phyloP scores from a whole-genome alignment of 2,329 filamentous ascomycete species.

The Immersiporthe knoxdaviesiana region DNA sequence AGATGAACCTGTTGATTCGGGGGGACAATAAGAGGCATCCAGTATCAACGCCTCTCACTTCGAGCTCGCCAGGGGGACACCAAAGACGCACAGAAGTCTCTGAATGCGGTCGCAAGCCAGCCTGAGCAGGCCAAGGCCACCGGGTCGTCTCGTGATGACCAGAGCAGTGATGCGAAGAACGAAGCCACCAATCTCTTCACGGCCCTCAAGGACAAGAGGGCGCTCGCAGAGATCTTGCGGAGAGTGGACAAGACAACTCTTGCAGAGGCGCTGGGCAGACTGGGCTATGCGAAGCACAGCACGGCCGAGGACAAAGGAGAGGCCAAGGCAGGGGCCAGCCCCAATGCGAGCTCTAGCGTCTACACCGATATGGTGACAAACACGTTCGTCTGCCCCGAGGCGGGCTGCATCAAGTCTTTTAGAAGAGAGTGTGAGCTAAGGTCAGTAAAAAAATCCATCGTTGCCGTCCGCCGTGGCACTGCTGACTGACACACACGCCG shows the following conservation, averaged over 20 bases:
- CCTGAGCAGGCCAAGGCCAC: background rate
- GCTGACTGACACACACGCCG: conserved; percentile 31
- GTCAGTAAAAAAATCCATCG: conserved; percentile 42
- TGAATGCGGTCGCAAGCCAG: background rate
- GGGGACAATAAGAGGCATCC: background rate
- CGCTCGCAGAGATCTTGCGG: conserved; percentile 40
- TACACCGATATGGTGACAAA: conserved; percentile 1
- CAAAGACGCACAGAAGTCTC: background rate
- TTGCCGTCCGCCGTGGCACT: conserved; percentile 27
- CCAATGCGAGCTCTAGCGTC: conserved; percentile 15
- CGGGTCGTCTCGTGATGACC: background rate
- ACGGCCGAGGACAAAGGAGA: conserved; percentile 32
- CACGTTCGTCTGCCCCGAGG: conserved; percentile 27
- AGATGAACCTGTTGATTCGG: background rate
- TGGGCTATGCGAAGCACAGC: conserved; percentile 33
- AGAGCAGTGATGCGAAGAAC: conserved; percentile 7
- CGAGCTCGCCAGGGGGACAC: background rate
- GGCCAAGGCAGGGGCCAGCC: conserved; percentile 29
- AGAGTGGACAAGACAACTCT: conserved; percentile 38
- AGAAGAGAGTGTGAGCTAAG: conserved; percentile 59
- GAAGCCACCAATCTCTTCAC: conserved; percentile 26
- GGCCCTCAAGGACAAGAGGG: conserved; percentile 35
- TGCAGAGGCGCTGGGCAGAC: conserved; percentile 37
- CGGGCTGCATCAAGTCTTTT: conserved; percentile 52
- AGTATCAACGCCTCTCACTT: background rate